Conservation (phyloP, 2,329 filamentous ascomycete species). For the Chrysoporthe cubensis region DNA sequence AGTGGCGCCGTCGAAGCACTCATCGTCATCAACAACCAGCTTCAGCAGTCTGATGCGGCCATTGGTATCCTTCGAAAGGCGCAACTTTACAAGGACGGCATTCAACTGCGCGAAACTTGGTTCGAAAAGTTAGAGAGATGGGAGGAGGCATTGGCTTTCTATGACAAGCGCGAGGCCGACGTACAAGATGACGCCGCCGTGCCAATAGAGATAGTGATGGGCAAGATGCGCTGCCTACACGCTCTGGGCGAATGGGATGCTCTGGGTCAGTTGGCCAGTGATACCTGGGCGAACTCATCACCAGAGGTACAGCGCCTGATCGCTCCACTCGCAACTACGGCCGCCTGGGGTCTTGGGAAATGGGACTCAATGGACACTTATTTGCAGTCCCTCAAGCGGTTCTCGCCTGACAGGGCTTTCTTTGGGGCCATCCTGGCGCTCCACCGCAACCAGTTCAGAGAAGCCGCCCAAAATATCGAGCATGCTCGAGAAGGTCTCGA, state of each 20-base stretch:
- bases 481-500: slow-evolving; percentile 92
- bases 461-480: slow-evolving; percentile 86
- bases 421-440: slow-evolving; percentile 95
- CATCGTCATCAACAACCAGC: slow-evolving; percentile 98
- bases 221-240: slow-evolving; percentile 98
- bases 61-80: slow-evolving; percentile 97
- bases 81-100: slow-evolving; percentile 89
- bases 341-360: slow-evolving; percentile 93
- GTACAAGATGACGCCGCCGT: slow-evolving; percentile 58
- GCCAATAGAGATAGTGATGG: slow-evolving; percentile 96
- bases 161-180: slow-evolving; percentile 81
- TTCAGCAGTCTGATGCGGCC: slow-evolving; percentile 97
- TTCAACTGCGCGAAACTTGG: slow-evolving; percentile 97
- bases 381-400: slow-evolving; percentile 89
- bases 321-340: slow-evolving; percentile 90
- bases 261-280: slow-evolving; percentile 83
- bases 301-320: slow-evolving; percentile 88
- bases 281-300: slow-evolving; percentile 90
- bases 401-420: slow-evolving; percentile 93
- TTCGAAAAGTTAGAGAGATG: slow-evolving; percentile 98
- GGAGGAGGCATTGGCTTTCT: slow-evolving; percentile 94
- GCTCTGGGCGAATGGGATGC: slow-evolving; percentile 97
- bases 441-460: slow-evolving; percentile 93
- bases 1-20: slow-evolving; percentile 93
- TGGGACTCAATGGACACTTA: slow-evolving; percentile 99